Evolutionary conservation across 2,329 filamentous ascomycete species (phyloP), one percentile per base, ranked within the genome.

Genomic region (Xylariaceae sp.): DNA sequence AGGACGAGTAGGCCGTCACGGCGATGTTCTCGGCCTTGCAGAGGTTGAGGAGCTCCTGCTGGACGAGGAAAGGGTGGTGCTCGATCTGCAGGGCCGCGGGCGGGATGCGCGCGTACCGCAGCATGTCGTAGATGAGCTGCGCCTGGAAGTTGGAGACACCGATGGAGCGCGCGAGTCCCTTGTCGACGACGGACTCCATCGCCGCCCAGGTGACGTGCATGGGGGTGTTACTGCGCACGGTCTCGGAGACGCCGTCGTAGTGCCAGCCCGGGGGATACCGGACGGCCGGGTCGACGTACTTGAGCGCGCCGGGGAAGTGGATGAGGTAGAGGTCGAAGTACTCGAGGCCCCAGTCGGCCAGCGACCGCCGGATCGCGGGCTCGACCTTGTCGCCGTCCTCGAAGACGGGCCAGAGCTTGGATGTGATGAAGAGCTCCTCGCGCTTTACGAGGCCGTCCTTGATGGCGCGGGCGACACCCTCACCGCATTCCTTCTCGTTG

Each of bases 321-420:
- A 95, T 86, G 69, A 93, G 80, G 83, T 87, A 96, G 66, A 95
- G 84, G 74, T 96, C 91, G 74, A 96, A 92, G 81, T 95, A 95
- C 70, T 92, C 90, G 62, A 95, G 74, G 64, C 88, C 87, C 86
- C 89, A 93, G 80, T 93, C 89, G 66, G 85, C 82, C 63, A 92
- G 85, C 77, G 92, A 89, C 72, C 87, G 87, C 74, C 84, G 84
- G 75, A 80, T 82, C 72, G 94, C 91, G 60, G 86, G 86, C 76
- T 88, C 85, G 63, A 93, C 89, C 68, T 83, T 82, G 67, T 93
- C 87, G 68, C 81, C 81, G 70, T 93, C 88, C 80, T 96, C 90
- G 84, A 92, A 96, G 66, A 87, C 87, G 79, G 93, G 92, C 91
- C 92, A 96, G 60, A 96, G 87, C 81, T 96, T 96, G 76, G 88